Percentiles rank a stretch among this genome's conserved stretches.
Conservation (phyloP, 257 asterid species). For the Solanum dulcamara region DNA sequence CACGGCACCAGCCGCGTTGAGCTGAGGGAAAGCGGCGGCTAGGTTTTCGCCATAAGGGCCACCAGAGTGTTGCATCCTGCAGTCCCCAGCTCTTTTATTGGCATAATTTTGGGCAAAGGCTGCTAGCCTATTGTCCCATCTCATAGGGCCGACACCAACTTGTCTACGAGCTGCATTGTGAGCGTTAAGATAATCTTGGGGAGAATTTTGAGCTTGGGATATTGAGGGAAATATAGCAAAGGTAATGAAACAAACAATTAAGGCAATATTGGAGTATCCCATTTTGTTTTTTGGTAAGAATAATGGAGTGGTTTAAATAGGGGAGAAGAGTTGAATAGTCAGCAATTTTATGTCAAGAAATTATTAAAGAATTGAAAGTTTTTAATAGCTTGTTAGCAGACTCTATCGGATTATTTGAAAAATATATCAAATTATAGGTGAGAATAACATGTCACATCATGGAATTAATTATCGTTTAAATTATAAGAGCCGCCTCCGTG, state of each 20-base stretch:
- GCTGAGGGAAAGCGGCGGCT: conserved; percentile 12
- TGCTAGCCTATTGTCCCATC: conserved; percentile 34
- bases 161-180: conserved; percentile 34
- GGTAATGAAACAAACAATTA: neutral
- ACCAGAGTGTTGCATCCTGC: conserved; percentile 29
- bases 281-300: neutral
- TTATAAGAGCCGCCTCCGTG: neutral
- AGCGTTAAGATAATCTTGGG: conserved; percentile 19
- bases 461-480: no score
- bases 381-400: neutral
- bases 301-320: neutral
- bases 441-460: no score
- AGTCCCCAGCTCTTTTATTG: conserved; percentile 15
- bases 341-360: neutral
- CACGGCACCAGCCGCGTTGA: conserved; percentile 20
- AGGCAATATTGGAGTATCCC: neutral
- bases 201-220: conserved; percentile 22
- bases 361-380: neutral
- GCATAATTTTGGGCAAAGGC: conserved; percentile 32
- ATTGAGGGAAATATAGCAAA: neutral
- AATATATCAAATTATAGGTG: neutral
- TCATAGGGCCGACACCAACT: conserved; percentile 25
- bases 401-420: neutral
- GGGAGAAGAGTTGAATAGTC: neutral
- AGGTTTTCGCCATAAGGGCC: conserved; percentile 35